A percentile compares a stretch with the other conserved stretches of the same genome.
These are phyloP conservation scores for Tricholoma hemisulphureum DNA, from an alignment of 768 basidiomycete genomes.

Conservation along the genomic window DNA sequence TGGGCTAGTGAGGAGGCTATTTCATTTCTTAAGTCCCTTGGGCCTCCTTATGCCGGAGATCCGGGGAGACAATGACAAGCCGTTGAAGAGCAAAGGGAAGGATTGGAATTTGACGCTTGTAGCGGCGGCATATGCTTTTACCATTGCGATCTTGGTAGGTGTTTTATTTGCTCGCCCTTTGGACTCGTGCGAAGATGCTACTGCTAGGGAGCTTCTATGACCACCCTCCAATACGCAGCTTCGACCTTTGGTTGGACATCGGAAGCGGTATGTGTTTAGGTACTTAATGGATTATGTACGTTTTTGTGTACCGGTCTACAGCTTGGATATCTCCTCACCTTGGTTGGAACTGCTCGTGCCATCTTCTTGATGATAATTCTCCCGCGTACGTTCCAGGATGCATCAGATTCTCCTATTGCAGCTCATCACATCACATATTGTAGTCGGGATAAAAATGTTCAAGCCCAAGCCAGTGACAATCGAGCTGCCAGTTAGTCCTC, in stretches of 20 bases:
- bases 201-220: constrained; percentile 52
- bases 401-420: background rate
- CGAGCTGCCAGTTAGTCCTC: constrained; percentile 55
- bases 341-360: constrained; percentile 53
- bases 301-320: background rate
- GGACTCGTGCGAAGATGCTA: background rate
- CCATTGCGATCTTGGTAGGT: constrained; percentile 47
- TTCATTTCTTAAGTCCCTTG: constrained; percentile 72
- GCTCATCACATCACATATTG: background rate
- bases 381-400: constrained; percentile 47
- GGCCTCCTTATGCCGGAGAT: constrained; percentile 54
- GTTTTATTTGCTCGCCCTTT: background rate
- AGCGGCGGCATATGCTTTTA: constrained; percentile 50
- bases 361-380: constrained; percentile 53
- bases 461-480: background rate
- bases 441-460: background rate
- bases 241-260: constrained; percentile 64
- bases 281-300: background rate
- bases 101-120: constrained; percentile 70
- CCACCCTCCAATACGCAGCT: constrained; percentile 66
- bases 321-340: constrained; percentile 66
- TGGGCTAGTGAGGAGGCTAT: constrained; percentile 40
- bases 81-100: constrained; percentile 38
- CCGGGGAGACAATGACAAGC: constrained; percentile 24
- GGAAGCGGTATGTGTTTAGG: constrained; percentile 46